phyloP scores from a whole-genome alignment of 495 filamentous ascomycete genomes.

The Xylaria scruposa region DNA sequence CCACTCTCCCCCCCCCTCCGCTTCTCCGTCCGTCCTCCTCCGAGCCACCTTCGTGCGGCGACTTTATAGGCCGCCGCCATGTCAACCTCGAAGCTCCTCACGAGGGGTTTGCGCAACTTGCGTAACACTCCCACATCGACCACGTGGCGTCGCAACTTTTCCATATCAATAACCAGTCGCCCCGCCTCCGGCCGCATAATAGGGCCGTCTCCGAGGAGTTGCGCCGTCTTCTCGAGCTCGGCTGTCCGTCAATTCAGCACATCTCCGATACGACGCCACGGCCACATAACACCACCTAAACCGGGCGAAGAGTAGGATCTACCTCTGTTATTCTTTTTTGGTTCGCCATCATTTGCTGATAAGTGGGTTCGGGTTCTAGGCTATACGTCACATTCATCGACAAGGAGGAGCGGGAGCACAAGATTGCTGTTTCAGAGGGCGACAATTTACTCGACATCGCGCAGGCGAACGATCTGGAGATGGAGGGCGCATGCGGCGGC shows the following conservation, averaged over 20 bases:
- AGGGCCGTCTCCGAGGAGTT: not conserved
- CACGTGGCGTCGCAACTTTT: constrained; percentile 13
- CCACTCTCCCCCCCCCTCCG: not conserved
- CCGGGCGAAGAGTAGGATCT: constrained; percentile 87
- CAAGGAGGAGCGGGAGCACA: constrained; percentile 80
- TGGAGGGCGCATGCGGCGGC: constrained; percentile 97
- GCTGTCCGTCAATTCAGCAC: constrained; percentile 68
- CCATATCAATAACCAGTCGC: constrained; percentile 1
- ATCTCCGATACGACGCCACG: constrained; percentile 67
- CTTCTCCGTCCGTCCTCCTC: constrained; percentile 1
- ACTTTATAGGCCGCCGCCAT: not conserved
- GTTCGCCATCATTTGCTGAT: constrained; percentile 20
- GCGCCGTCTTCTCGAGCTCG: constrained; percentile 21
- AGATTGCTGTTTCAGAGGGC: constrained; percentile 79
- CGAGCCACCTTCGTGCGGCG: not conserved
- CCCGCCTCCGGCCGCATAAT: constrained; percentile 13
- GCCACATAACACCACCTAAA: constrained; percentile 82
- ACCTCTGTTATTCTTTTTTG: constrained; percentile 16
- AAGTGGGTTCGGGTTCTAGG: constrained; percentile 53
- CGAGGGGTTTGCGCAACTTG: constrained; percentile 8
- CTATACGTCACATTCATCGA: constrained; percentile 92
- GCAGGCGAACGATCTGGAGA: constrained; percentile 92
- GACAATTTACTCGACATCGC: constrained; percentile 95
- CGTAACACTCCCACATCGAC: not conserved
- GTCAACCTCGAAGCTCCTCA: constrained; percentile 16